Percentiles rank a stretch among this genome's conserved stretches.
Conservation (phyloP, 768 basidiomycete species). For the Amanita thiersii region DNA sequence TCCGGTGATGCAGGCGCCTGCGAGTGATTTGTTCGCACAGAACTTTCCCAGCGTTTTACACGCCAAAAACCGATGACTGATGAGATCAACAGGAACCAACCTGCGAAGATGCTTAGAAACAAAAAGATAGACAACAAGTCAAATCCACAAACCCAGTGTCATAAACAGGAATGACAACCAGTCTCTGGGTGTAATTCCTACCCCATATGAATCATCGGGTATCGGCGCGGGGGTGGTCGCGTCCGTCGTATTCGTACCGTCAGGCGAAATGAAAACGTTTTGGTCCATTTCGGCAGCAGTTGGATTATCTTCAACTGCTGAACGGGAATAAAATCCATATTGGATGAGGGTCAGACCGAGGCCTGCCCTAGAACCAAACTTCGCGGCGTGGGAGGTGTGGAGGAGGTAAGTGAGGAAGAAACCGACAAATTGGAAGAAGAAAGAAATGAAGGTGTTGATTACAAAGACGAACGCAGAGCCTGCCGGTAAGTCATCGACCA, state of each 20-base stretch:
- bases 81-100: constrained; percentile 89
- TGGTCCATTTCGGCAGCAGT: neutral
- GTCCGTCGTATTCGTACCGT: constrained; percentile 8
- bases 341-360: constrained; percentile 95
- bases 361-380: constrained; percentile 89
- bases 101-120: constrained; percentile 23
- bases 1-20: constrained; percentile 29
- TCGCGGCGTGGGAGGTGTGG: constrained; percentile 86
- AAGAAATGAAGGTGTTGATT: constrained; percentile 76
- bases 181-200: constrained; percentile 54
- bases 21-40: constrained; percentile 40
- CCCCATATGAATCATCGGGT: constrained; percentile 16
- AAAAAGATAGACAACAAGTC: neutral
- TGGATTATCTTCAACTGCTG: constrained; percentile 21
- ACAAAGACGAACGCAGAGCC: constrained; percentile 71
- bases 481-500: constrained; percentile 88
- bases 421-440: constrained; percentile 96
- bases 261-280: neutral
- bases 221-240: constrained; percentile 15
- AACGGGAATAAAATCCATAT: constrained; percentile 72
- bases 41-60: constrained; percentile 77
- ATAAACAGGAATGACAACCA: constrained; percentile 92
- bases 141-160: constrained; percentile 54
- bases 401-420: constrained; percentile 91
- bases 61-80: constrained; percentile 79